Evolutionary conservation across 1,284 basidiomycete genomes (phyloP), one percentile per base, ranked within the genome.

Genomic region (Papiliotrema nemorosa): DNA sequence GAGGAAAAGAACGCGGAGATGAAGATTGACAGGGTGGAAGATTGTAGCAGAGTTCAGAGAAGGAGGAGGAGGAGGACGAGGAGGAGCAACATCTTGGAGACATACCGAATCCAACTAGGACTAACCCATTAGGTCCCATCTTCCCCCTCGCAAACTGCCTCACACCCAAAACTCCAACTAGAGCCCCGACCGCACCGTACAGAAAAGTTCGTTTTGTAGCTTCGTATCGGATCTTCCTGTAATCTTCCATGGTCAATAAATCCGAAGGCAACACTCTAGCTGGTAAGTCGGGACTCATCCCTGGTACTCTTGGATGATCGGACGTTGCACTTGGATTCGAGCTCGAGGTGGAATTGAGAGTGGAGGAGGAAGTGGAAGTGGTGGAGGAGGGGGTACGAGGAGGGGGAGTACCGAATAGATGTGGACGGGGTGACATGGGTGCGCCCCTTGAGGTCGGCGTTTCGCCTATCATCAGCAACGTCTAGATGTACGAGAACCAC

Each of bases 201-300:
- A 29, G 13, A 2, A 44, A 10, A 6, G 38, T 14, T 14, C 35
- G 26, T 26, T 24, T 37, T 2, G 42, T 38, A 24, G 49, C 33
- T 14, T 16, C 22, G 26, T 18, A 37, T 18, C 49, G 41, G 24
- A 50, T 22, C 13, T 35, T 37, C 41, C 31, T 50, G 42, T 50
- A 50, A 37, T 50, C 49, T 18, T 50, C 49, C 25, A 21, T 31
- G 12, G 33, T 44, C 7, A 50, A 22, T 18, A 50, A 22, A 31
- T 50, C 49, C 26, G 49, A 50, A 3, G 49, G 49, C 3, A 22
- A 18, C 29, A 44, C 26, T 4, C 18, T 16, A 18, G n/a, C 41
- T 27, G 41, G 41, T 22, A n/a, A n/a, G n/a, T n/a, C n/a, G n/a
- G n/a, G n/a, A n/a, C n/a, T n/a, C n/a, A n/a, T n/a, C n/a, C n/a